These are phyloP conservation scores for Pleurotus pulmonarius DNA, from an alignment of 768 basidiomycete species.

Conservation along the genomic window DNA sequence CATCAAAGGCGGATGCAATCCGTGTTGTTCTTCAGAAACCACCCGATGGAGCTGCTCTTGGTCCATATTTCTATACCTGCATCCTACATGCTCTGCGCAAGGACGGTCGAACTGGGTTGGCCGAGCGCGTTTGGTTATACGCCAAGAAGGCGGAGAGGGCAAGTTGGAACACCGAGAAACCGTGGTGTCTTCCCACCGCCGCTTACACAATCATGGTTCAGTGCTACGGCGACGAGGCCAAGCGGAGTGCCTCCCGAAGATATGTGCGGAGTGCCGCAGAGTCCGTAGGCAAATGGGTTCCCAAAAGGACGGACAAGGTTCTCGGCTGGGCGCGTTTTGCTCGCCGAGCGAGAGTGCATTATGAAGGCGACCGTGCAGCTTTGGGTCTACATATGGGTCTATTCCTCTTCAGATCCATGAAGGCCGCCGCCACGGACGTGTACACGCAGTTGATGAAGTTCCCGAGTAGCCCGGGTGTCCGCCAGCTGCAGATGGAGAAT, in stretches of 20 bases:
- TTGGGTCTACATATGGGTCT: constrained; percentile 11
- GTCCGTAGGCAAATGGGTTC: constrained; percentile 13
- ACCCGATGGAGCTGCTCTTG: constrained; percentile 18
- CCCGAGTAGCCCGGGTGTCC: constrained; percentile 7
- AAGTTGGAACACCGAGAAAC: constrained; percentile 41
- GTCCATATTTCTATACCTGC: constrained; percentile 56
- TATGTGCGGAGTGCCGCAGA: constrained; percentile 17
- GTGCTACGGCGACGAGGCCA: constrained; percentile 48
- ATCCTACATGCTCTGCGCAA: constrained; percentile 62
- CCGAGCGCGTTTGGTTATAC: constrained; percentile 62
- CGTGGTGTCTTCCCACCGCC: constrained; percentile 65
- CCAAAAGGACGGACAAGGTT: constrained; percentile 9
- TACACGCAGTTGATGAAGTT: constrained; percentile 16
- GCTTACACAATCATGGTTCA: constrained; percentile 75
- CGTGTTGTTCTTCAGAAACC: not conserved
- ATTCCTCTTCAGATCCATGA: constrained; percentile 9
- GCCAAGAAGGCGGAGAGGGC: constrained; percentile 54
- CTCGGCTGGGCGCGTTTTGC: constrained; percentile 12
- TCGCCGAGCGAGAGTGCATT: not conserved
- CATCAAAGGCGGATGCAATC: constrained; percentile 4
- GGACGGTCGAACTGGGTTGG: constrained; percentile 46
- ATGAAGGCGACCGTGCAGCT: not conserved
- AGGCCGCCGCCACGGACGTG: constrained; percentile 10
- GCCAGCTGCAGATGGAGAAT: constrained; percentile 21
- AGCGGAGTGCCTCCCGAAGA: constrained; percentile 12